Percentiles rank a stretch among this genome's conserved stretches.
Conservation (phyloP, 108 stramenopile species). For the Stephanodiscus triporus region DNA sequence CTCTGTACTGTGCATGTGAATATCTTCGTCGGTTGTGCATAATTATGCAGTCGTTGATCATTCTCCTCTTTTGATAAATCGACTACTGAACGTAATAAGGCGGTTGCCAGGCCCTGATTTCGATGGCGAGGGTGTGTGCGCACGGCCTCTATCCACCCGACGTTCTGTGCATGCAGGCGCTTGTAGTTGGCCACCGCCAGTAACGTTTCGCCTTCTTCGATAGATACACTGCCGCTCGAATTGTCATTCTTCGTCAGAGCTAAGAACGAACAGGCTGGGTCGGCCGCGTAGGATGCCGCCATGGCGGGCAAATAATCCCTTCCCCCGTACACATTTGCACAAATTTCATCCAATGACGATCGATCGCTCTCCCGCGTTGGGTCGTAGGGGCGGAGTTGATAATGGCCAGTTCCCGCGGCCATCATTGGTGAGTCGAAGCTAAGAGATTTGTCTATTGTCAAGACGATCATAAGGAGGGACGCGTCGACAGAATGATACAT, state of each 20-base stretch:
- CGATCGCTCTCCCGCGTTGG: constrained; percentile 29
- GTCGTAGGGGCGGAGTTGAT: constrained; percentile 41
- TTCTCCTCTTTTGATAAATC: constrained; percentile 24
- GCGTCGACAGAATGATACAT: no score
- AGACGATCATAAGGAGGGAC: no score
- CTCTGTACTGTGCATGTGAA: constrained; percentile 50
- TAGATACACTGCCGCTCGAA: constrained; percentile 11
- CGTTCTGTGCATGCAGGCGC: constrained; percentile 38
- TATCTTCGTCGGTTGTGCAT: constrained; percentile 23
- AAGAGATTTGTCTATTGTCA: no score
- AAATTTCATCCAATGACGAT: constrained; percentile 40
- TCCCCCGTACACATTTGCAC: constrained; percentile 40
- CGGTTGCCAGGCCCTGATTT: constrained; percentile 40
- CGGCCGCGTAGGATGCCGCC: constrained; percentile 33
- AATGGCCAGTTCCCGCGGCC: background rate
- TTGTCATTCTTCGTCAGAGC: constrained; percentile 10
- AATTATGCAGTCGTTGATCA: background rate
- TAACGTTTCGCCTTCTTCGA: constrained; percentile 30
- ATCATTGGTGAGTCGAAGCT: no score
- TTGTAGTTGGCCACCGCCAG: constrained; percentile 47
- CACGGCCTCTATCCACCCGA: constrained; percentile 52
- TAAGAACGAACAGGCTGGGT: constrained; percentile 45
- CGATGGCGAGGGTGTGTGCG: constrained; percentile 46
- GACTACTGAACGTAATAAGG: constrained; percentile 21
- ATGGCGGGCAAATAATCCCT: constrained; percentile 43